Evolutionary conservation across 169 alveolate genomes (phyloP), one percentile per base, ranked within the genome.

Genomic region (Cryptosporidium viatorum): DNA sequence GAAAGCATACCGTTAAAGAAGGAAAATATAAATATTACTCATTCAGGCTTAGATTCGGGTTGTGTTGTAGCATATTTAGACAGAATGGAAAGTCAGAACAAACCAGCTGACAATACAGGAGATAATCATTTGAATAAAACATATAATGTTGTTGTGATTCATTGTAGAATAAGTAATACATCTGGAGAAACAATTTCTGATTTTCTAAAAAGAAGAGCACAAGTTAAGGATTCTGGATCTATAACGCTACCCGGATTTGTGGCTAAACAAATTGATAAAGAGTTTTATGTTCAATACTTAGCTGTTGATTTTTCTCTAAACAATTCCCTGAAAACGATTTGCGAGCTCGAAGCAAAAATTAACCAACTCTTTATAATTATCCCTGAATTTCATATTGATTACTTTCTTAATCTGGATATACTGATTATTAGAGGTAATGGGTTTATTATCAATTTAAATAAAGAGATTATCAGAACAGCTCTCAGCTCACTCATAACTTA

Each of bases 61-160:
- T 80, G 89, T 45, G 62, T 29, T 7, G 69, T 80, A 1, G 89
- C 89, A 23, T 80, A 58, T 62, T 26, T 80, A 18, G 89, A 80
- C 23, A 45, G 31, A 29, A 31, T 31, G 0, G 70, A 14, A 26
- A 39, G 31, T 6, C 39, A n/a, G 18, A 21, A 26, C 7, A n/a
- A n/a, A 5, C 35, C 9, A 8, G 0, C 5, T 31, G 73, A 21
- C 3, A 39, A 0, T 10, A 7, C 35, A 1, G 51, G 14, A 12
- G 12, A 6, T 18, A 33, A 52, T 23, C 12, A 33, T 50, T 39
- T 35, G 1, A n/a, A n/a, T 14, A 39, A 26, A 14, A n/a, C n/a
- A 18, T 80, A 80, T 51, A 80, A 80, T 80, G 59, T 59, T 23
- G 74, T 80, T 58, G 67, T 58, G 14, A 37, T 80, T 1, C 75